phyloP scores from a whole-genome alignment of 176 grass and related monocot species.

The Zizania latifolia region DNA sequence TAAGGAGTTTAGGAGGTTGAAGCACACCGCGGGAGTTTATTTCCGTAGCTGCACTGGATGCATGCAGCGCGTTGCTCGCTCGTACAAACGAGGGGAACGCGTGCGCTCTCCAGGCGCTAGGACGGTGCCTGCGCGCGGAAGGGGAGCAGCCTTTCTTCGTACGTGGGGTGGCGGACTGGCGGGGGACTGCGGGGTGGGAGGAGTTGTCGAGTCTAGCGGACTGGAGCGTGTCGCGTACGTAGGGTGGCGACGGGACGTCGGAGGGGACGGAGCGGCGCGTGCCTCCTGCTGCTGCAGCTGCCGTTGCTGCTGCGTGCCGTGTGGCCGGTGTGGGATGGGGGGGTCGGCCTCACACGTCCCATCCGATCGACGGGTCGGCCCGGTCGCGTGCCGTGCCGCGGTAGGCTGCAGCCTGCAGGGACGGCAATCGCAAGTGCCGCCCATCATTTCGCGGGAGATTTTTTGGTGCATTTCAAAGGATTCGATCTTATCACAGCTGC shows the following conservation, averaged over 20 bases:
- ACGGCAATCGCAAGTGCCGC: background rate
- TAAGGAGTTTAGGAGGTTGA: too few species aligned
- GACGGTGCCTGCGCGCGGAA: too few species aligned
- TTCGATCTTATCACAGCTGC: too few species aligned
- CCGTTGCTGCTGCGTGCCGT: background rate
- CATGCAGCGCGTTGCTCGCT: too few species aligned
- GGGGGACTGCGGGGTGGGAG: background rate
- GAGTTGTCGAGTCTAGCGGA: slow-evolving; percentile 26
- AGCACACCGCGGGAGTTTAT: too few species aligned
- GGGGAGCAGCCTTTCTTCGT: too few species aligned
- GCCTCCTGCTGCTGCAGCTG: background rate
- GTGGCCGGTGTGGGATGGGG: background rate
- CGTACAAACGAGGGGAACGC: too few species aligned
- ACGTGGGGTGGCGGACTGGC: too few species aligned
- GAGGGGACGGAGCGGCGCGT: background rate
- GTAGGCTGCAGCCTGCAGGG: background rate
- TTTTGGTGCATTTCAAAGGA: too few species aligned
- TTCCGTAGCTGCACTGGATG: too few species aligned
- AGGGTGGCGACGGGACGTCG: slow-evolving; percentile 23
- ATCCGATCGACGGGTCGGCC: slow-evolving; percentile 8
- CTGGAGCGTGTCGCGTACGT: background rate
- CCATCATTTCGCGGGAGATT: background rate
- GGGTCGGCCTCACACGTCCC: slow-evolving; percentile 23
- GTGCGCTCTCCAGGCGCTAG: too few species aligned
- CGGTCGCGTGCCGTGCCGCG: background rate